phyloP scores from a whole-genome alignment of 23 red algal genomes.

The Gracilariopsis chorda region DNA sequence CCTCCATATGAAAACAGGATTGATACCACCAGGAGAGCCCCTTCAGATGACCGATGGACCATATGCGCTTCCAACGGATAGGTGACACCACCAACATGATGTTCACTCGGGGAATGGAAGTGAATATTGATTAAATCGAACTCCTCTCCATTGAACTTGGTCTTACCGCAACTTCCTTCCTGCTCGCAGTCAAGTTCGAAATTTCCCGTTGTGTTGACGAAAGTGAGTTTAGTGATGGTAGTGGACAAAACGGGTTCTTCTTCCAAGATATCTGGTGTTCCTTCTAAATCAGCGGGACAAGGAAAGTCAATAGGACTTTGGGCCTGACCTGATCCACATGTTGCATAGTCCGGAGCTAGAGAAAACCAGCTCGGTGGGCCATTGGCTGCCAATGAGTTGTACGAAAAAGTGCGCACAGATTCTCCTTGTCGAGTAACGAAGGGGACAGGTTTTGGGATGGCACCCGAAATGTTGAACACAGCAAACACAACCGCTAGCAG shows the following conservation, averaged over 20 bases:
- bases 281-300: neutral
- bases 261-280: neutral
- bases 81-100: neutral
- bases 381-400: neutral
- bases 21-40: neutral
- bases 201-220: neutral
- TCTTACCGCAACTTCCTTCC: neutral
- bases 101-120: slow-evolving; percentile 33
- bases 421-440: neutral
- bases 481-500: neutral
- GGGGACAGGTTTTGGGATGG: neutral
- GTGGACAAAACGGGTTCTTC: neutral
- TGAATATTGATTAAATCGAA: slow-evolving; percentile 44
- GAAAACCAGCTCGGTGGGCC: neutral
- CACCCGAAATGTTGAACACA: neutral
- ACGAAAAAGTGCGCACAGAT: neutral
- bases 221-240: neutral
- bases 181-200: neutral
- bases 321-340: neutral
- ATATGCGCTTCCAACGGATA: slow-evolving; percentile 54
- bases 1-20: slow-evolving; percentile 1
- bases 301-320: slow-evolving; percentile 47
- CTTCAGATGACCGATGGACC: slow-evolving; percentile 28
- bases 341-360: neutral
- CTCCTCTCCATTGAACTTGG: neutral